Evolutionary conservation across 805 yeast species (phyloP).

Genomic region (Suhomyces emberorum): DNA sequence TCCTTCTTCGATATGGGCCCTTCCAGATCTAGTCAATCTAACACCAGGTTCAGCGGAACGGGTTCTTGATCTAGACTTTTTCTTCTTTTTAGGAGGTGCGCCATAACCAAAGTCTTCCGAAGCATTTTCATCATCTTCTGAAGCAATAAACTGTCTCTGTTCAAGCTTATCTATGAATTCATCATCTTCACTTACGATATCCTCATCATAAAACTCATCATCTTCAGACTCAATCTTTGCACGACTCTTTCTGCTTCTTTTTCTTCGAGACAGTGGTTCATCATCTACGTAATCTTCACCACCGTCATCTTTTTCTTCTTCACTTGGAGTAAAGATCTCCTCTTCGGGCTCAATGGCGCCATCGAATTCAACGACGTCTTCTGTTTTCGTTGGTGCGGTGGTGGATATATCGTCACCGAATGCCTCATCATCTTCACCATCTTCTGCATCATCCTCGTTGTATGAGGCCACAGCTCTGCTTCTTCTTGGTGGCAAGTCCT

Average conservation of each 20-base stretch:
- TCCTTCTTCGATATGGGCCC: conserved; percentile 3
- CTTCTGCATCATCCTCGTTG: conserved; percentile 22
- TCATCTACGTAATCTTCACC: conserved; percentile 16
- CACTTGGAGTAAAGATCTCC: conserved; percentile 4
- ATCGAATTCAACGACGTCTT: conserved; percentile 2
- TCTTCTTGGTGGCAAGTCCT: conserved; percentile 14
- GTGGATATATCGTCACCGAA: conserved; percentile 2
- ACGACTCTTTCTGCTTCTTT: conserved; percentile 6
- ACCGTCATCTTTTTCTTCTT: conserved; percentile 11
- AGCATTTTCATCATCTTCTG: conserved; percentile 34
- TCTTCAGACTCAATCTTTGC: conserved; percentile 15
- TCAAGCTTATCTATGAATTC: conserved; percentile 29
- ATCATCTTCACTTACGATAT: conserved; percentile 12
- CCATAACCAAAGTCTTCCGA: conserved; percentile 10
- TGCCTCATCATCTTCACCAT: conserved; percentile 1
- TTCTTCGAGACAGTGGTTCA: conserved; percentile 12
- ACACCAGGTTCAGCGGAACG: conserved; percentile 21
- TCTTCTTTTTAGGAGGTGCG: conserved; percentile 10
- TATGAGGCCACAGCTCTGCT: conserved; percentile 10
- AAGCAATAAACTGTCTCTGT: conserved; percentile 34
- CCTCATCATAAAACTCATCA: conserved; percentile 9
- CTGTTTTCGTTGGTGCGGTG: conserved; percentile 3
- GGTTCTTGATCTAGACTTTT: conserved; percentile 20
- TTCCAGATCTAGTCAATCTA: conserved; percentile 18
- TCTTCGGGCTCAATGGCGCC: conserved; percentile 4